phyloP scores from a whole-genome alignment of 208 protist species.

The Crithidia brevicula region DNA sequence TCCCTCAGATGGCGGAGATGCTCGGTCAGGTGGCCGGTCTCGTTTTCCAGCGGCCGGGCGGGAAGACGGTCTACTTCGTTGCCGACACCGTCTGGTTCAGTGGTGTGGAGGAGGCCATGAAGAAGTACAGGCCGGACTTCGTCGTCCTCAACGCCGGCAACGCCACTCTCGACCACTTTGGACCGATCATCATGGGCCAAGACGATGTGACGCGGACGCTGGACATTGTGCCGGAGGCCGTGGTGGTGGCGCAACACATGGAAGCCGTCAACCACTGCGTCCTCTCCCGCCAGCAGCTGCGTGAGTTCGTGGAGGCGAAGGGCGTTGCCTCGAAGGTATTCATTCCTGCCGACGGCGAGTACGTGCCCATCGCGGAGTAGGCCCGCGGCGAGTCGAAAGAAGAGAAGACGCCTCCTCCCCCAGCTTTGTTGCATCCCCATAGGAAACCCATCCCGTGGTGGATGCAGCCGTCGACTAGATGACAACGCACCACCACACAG shows the following conservation, averaged over 20 bases:
- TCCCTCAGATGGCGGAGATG: conserved; percentile 4
- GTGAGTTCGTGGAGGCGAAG: conserved; percentile 15
- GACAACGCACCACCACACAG: no score
- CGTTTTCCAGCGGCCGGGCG: conserved; percentile 13
- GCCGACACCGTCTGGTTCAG: conserved; percentile 21
- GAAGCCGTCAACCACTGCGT: conserved; percentile 31
- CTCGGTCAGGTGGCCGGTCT: conserved; percentile 16
- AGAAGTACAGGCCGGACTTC: conserved; percentile 22
- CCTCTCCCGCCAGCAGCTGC: conserved; percentile 21
- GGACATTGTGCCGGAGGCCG: conserved; percentile 15
- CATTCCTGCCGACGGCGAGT: conserved; percentile 30
- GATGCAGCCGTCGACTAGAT: no score
- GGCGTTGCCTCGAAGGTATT: conserved; percentile 18
- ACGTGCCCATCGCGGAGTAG: not conserved
- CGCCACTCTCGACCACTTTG: conserved; percentile 18
- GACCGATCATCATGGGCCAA: conserved; percentile 20
- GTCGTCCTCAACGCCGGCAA: conserved; percentile 28
- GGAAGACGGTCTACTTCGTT: conserved; percentile 23
- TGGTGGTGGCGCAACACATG: conserved; percentile 21
- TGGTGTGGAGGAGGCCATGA: conserved; percentile 16
- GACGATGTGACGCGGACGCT: conserved; percentile 14
- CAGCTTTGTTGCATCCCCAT: no score
- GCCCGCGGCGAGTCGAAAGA: not conserved
- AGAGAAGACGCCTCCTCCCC: no score
- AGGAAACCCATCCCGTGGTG: no score